phyloP scores from a whole-genome alignment of 257 asterid genomes.

The Lavandula angustifolia region DNA sequence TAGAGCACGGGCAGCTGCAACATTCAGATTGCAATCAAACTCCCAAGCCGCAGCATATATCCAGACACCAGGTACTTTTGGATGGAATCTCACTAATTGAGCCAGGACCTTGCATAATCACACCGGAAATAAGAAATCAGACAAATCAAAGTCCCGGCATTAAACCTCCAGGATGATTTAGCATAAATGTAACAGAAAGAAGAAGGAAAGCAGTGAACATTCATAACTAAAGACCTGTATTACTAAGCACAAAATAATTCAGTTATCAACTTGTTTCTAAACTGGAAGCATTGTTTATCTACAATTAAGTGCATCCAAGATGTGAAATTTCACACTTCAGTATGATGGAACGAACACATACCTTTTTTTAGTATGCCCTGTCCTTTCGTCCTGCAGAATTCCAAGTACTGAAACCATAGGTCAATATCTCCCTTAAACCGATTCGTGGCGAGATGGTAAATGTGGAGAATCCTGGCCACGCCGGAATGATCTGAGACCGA shows the following conservation, averaged over 20 bases:
- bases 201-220: background rate
- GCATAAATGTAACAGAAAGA: background rate
- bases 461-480: slow-evolving; percentile 67
- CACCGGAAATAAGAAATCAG: slow-evolving; percentile 19
- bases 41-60: slow-evolving; percentile 98
- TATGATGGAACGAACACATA: slow-evolving; percentile 25
- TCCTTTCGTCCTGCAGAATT: slow-evolving; percentile 67
- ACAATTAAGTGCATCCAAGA: background rate
- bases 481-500: slow-evolving; percentile 74
- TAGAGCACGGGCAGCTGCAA: slow-evolving; percentile 85
- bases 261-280: background rate
- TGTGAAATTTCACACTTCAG: background rate
- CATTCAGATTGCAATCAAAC: slow-evolving; percentile 84
- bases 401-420: slow-evolving; percentile 95
- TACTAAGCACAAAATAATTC: slow-evolving; percentile 4
- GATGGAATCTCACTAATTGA: slow-evolving; percentile 82
- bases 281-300: background rate
- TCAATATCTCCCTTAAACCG: slow-evolving; percentile 87
- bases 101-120: slow-evolving; percentile 66
- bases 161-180: background rate
- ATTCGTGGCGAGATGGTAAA: slow-evolving; percentile 73
- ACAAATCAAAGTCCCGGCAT: background rate
- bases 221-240: background rate
- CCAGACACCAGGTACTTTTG: slow-evolving; percentile 93
- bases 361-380: slow-evolving; percentile 88